Percentiles rank a stretch among this genome's conserved stretches.
Evolutionary conservation across 1,284 basidiomycete species (phyloP).

Genomic region (Cryptococcus jaspeensis): DNA sequence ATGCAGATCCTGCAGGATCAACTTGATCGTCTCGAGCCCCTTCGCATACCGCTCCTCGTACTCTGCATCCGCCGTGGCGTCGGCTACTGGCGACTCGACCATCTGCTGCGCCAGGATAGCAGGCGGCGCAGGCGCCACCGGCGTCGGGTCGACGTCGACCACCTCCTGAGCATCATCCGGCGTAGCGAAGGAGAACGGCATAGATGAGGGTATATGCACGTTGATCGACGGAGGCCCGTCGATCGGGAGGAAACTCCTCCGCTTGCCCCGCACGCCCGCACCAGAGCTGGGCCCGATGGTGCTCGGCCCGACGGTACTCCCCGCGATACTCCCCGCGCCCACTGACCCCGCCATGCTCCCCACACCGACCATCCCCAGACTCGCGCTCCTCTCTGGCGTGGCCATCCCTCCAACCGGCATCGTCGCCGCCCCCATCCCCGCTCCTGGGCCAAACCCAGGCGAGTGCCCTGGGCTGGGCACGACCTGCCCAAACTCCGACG

Average conservation of each 20-base stretch:
- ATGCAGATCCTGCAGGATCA: constrained; percentile 91
- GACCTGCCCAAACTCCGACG: constrained; percentile 32
- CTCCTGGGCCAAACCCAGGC: no score
- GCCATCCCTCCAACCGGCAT: no score
- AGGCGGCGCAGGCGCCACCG: constrained; percentile 7
- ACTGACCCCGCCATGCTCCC: no score
- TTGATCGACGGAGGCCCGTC: constrained; percentile 51
- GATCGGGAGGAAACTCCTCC: constrained; percentile 81
- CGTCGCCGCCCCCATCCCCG: no score
- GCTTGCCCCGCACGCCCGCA: constrained; percentile 53
- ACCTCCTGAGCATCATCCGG: constrained; percentile 46
- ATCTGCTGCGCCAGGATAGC: background rate
- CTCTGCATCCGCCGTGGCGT: no score
- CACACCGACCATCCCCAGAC: no score
- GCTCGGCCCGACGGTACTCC: no score
- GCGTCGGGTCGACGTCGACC: constrained; percentile 14
- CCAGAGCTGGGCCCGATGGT: background rate
- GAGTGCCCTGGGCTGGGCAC: no score
- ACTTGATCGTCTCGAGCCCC: constrained; percentile 85
- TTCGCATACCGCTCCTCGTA: constrained; percentile 33
- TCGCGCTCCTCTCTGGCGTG: no score
- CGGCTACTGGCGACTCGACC: constrained; percentile 17
- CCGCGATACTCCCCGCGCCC: no score
- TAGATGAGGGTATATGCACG: constrained; percentile 58
- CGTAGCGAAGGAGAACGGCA: constrained; percentile 51